Base-by-base conservation (phyloP, 805 yeast species). In the Suhomyces emberorum region DNA sequence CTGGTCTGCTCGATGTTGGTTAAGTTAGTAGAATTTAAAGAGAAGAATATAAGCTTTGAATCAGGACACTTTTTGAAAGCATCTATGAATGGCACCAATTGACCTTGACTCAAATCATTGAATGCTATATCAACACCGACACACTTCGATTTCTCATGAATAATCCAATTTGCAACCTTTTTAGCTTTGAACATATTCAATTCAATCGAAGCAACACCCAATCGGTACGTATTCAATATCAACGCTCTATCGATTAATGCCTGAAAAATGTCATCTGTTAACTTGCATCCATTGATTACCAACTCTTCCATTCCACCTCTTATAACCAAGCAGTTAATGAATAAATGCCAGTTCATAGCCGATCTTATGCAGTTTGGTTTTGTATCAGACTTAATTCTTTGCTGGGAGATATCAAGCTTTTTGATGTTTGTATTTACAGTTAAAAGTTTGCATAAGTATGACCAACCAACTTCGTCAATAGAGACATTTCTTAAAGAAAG, bases 261-360 rank as follows among this genome's bases (percentile, higher is more conserved):
- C 23, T 55, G 48, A 42, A 75, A 75, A 23, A 59, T 65, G 3
- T 53, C 56, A 41, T 69, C 72, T 2, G 65, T 50, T 28, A 76
- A 50, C 43, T 72, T 70, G 49, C 80, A 76, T 1, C 82, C 81
- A 44, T 76, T 75, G 34, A 76, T 67, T 11, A 76, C 81, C 38
- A 76, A 60, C 45, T 76, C 82, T 49, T 74, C 80, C 22, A 76
- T 65, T 0, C 82, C 81, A 4, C 77, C 76, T 38, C 79, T 55
- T 11, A 48, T 11, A 1, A 57, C 51, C n/a, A 76, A 37, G 1
- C 75, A 46, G 18, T 65, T 57, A 20, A 69, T 66, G 43, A 76
- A 70, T 30, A 75, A 43, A 30, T 66, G 61, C 82, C 82, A 76
- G 49, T 76, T 66, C 77, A 76, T 70, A 9, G 69, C 63, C 0